These are phyloP conservation scores for Catunica adiposa DNA, from an alignment of 2,329 filamentous ascomycete species.

Conservation along the genomic window DNA sequence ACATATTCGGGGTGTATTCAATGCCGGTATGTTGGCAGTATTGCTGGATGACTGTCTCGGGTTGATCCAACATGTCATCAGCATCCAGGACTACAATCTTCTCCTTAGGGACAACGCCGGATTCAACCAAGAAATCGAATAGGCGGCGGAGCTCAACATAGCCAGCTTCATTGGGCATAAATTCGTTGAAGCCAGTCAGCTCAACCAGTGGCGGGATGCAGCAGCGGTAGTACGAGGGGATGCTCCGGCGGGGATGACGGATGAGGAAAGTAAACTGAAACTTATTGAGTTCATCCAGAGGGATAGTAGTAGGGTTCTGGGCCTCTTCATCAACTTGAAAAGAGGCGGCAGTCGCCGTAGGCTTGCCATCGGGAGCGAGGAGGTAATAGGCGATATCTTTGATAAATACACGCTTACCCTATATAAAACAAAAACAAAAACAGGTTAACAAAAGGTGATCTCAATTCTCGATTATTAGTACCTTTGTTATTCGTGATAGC, in stretches of 20 bases:
- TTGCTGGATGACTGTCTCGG: slow-evolving; percentile 53
- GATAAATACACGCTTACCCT: slow-evolving; percentile 91
- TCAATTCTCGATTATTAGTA: too few relatives aligned
- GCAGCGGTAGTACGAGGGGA: slow-evolving; percentile 90
- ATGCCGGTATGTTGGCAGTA: slow-evolving; percentile 74
- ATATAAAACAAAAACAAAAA: slow-evolving; percentile 17
- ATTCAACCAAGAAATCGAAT: slow-evolving; percentile 65
- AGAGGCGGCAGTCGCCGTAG: slow-evolving; percentile 61
- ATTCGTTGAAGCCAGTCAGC: slow-evolving; percentile 70
- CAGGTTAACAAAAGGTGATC: neutral
- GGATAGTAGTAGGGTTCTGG: slow-evolving; percentile 73
- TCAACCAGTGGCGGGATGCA: slow-evolving; percentile 72
- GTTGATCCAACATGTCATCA: slow-evolving; percentile 81
- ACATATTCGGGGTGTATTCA: slow-evolving; percentile 59
- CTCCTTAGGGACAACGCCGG: slow-evolving; percentile 53
- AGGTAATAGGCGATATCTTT: slow-evolving; percentile 96
- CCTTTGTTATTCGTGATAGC: neutral
- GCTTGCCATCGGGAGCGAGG: slow-evolving; percentile 54
- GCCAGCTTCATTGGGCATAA: slow-evolving; percentile 76
- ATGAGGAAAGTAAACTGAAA: slow-evolving; percentile 97
- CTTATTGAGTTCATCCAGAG: slow-evolving; percentile 51
- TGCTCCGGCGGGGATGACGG: slow-evolving; percentile 78
- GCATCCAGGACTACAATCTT: slow-evolving; percentile 80
- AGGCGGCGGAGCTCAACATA: slow-evolving; percentile 75
- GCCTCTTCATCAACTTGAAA: slow-evolving; percentile 49